Conservation (phyloP, 345 rosid genomes). For the Sonneratia alba region DNA sequence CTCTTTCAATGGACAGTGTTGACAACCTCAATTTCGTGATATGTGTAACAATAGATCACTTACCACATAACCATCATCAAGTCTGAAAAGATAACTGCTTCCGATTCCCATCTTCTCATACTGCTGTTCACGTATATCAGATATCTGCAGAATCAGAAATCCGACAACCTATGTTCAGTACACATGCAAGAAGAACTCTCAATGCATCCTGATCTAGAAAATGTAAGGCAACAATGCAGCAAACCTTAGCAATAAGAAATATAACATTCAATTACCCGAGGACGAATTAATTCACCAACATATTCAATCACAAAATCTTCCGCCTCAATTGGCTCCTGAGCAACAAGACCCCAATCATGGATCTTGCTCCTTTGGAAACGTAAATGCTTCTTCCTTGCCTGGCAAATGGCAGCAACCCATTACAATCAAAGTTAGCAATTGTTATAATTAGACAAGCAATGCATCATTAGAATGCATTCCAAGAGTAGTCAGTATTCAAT, state of each 20-base stretch:
- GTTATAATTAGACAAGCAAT: neutral
- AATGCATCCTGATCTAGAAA: neutral
- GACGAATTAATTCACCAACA: constrained; percentile 95
- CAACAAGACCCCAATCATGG: constrained; percentile 99
- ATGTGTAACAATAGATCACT: constrained; percentile 15
- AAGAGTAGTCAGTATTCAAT: neutral
- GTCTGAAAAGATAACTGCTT: constrained; percentile 97
- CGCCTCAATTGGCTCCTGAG: constrained; percentile 87
- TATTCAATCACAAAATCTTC: constrained; percentile 98
- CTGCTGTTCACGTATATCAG: constrained; percentile 82
- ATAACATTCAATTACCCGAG: constrained; percentile 36
- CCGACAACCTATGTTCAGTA: neutral
- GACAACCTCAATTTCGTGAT: neutral
- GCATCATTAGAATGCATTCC: neutral
- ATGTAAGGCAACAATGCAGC: neutral
- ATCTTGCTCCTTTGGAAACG: constrained; percentile 92
- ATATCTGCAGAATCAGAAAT: constrained; percentile 45
- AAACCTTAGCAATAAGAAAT: neutral
- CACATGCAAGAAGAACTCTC: constrained; percentile 9
- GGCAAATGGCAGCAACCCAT: constrained; percentile 8
- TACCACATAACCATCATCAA: constrained; percentile 97
- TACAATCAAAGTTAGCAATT: neutral
- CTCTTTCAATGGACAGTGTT: neutral
- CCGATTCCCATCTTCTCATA: constrained; percentile 99
- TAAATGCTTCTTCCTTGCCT: constrained; percentile 92